Conservation (phyloP, 495 filamentous ascomycete genomes). For the Parathielavia appendiculata region DNA sequence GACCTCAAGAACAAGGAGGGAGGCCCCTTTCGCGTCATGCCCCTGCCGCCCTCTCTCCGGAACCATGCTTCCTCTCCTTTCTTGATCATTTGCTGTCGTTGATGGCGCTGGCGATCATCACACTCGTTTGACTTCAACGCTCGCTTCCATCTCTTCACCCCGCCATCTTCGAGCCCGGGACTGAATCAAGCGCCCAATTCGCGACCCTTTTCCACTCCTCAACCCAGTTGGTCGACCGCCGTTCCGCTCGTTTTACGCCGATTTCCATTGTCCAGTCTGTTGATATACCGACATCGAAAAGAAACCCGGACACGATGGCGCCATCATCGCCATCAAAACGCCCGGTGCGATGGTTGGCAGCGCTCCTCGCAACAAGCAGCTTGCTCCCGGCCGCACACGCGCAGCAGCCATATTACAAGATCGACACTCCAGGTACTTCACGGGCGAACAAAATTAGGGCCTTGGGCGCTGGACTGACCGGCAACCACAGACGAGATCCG, state of each 20-base stretch:
- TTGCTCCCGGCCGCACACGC: slow-evolving; percentile 21
- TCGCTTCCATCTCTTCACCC: not conserved
- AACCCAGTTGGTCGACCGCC: not conserved
- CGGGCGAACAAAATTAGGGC: not conserved
- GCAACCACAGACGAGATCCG: slow-evolving; percentile 53
- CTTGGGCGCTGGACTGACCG: slow-evolving; percentile 8
- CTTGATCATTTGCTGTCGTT: slow-evolving; percentile 7
- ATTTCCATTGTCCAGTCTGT: not conserved
- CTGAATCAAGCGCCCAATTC: not conserved
- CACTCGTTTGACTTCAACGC: slow-evolving; percentile 15
- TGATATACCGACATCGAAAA: not conserved
- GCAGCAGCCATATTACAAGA: slow-evolving; percentile 20
- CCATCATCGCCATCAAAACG: slow-evolving; percentile 9
- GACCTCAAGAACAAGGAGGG: slow-evolving; percentile 3
- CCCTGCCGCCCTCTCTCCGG: slow-evolving; percentile 8
- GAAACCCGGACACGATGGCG: slow-evolving; percentile 4
- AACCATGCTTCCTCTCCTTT: slow-evolving; percentile 19
- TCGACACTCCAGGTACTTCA: slow-evolving; percentile 24
- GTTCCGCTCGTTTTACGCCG: not conserved
- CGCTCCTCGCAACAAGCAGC: slow-evolving; percentile 18
- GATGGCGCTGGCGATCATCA: slow-evolving; percentile 13
- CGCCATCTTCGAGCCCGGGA: not conserved
- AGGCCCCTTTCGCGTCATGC: slow-evolving; percentile 17
- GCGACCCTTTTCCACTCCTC: not conserved
- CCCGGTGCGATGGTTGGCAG: slow-evolving; percentile 21